A percentile compares a stretch with the other conserved stretches of the same genome.
phyloP scores from a whole-genome alignment of 2,329 filamentous ascomycete genomes.

The Erysiphe neolycopersici region DNA sequence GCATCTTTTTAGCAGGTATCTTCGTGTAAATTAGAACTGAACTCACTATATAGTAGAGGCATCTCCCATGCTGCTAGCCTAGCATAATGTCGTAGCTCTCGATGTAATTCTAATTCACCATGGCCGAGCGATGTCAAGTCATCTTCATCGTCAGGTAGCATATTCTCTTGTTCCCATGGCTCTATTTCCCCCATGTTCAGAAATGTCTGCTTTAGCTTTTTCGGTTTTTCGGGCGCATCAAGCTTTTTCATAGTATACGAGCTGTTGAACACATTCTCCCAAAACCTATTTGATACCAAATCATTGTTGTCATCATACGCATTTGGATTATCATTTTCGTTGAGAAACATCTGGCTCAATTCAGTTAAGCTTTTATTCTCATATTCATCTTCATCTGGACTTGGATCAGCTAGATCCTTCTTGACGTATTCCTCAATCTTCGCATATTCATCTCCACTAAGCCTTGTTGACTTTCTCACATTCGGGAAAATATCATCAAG shows the following conservation, averaged over 20 bases:
- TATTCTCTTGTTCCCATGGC: conserved; percentile 10
- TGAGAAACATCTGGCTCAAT: background rate
- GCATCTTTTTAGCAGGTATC: conserved; percentile 2
- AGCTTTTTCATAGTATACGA: background rate
- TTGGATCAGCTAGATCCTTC: conserved; percentile 1
- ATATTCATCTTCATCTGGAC: conserved; percentile 1
- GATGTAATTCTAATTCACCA: conserved; percentile 62
- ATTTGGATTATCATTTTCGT: background rate
- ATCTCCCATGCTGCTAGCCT: conserved; percentile 85
- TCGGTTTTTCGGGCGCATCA: background rate
- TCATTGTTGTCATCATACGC: background rate
- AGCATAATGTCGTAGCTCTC: conserved; percentile 71
- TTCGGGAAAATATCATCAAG: background rate
- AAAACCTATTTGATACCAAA: background rate
- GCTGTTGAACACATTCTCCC: background rate
- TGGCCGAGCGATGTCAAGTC: conserved; percentile 68
- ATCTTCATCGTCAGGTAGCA: conserved; percentile 40
- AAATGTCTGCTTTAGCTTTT: conserved; percentile 11
- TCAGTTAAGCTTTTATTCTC: background rate
- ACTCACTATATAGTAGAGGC: conserved; percentile 65
- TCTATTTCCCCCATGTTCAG: conserved; percentile 12
- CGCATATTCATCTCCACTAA: background rate
- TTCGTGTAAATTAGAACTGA: background rate
- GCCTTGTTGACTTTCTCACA: background rate
- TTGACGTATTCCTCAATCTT: background rate